Evolutionary conservation across 2,329 filamentous ascomycete species (phyloP).

Genomic region (Clonostachys rhizophaga): DNA sequence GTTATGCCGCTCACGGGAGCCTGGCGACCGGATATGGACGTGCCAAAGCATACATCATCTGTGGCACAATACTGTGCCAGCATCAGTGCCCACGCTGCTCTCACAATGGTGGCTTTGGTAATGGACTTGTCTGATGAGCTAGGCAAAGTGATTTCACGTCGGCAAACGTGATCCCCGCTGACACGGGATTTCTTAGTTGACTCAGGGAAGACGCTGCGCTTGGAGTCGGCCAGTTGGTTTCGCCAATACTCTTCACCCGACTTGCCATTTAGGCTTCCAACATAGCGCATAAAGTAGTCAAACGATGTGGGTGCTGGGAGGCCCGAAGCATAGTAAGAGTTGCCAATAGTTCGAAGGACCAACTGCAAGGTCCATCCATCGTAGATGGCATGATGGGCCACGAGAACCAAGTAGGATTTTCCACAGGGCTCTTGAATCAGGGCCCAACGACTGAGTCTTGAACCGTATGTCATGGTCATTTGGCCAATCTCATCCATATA

Average conservation of each 20-base stretch:
- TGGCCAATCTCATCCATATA: background rate
- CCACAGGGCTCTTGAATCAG: background rate
- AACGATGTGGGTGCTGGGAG: background rate
- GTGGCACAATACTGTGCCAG: constrained; percentile 7
- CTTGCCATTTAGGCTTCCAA: constrained; percentile 19
- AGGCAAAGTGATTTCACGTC: background rate
- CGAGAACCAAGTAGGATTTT: constrained; percentile 5
- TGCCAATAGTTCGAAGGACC: background rate
- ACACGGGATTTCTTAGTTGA: background rate
- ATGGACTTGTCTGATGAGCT: constrained; percentile 1
- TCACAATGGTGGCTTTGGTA: constrained; percentile 11
- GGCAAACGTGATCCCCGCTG: constrained; percentile 14
- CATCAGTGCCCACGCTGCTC: constrained; percentile 19
- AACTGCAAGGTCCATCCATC: constrained; percentile 9
- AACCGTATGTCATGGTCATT: constrained; percentile 4
- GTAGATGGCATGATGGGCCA: constrained; percentile 10
- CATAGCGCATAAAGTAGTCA: constrained; percentile 24
- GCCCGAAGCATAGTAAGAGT: background rate
- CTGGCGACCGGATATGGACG: constrained; percentile 13
- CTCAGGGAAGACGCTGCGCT: constrained; percentile 4
- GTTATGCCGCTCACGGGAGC: constrained; percentile 6
- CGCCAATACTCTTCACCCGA: constrained; percentile 5
- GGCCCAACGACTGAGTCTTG: constrained; percentile 5
- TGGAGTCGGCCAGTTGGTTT: constrained; percentile 5
- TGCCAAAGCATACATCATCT: constrained; percentile 14